phyloP scores from a whole-genome alignment of 2,329 filamentous ascomycete species.

The Apiospora aurea region DNA sequence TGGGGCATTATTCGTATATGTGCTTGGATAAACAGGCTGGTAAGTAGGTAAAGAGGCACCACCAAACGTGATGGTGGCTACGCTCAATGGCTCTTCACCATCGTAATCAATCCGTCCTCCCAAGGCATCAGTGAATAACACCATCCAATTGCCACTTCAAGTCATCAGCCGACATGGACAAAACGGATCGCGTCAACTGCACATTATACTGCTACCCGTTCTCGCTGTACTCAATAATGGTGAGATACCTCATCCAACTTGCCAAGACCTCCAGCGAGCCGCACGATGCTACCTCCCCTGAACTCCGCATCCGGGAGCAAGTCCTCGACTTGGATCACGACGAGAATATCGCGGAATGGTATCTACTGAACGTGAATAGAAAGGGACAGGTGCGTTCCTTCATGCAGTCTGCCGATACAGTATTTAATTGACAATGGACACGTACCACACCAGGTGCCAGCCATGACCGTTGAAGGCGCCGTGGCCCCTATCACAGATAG shows the following conservation, averaged over 20 bases:
- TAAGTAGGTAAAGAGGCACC: not conserved
- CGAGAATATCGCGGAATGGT: slow-evolving; percentile 24
- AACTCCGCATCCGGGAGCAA: slow-evolving; percentile 1
- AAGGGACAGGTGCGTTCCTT: slow-evolving; percentile 23
- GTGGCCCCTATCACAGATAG: slow-evolving; percentile 23
- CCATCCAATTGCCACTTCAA: not conserved
- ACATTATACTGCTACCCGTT: slow-evolving; percentile 25
- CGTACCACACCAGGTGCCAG: slow-evolving; percentile 18
- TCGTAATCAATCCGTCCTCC: not conserved
- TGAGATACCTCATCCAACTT: slow-evolving; percentile 7
- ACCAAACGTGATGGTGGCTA: not conserved
- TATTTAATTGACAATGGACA: not conserved
- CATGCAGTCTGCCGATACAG: not conserved
- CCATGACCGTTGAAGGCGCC: slow-evolving; percentile 10
- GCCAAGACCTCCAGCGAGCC: not conserved
- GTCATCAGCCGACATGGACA: not conserved
- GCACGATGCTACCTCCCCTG: not conserved
- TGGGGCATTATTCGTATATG: not conserved
- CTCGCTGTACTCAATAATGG: slow-evolving; percentile 28
- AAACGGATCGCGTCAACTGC: not conserved
- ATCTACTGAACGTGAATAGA: slow-evolving; percentile 22
- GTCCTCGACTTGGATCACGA: slow-evolving; percentile 21
- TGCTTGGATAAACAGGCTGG: not conserved
- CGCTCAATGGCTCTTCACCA: not conserved
- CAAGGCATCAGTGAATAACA: not conserved